These are phyloP conservation scores for Lathyrus sativus DNA, from an alignment of 306 rosid genomes.

Conservation along the genomic window DNA sequence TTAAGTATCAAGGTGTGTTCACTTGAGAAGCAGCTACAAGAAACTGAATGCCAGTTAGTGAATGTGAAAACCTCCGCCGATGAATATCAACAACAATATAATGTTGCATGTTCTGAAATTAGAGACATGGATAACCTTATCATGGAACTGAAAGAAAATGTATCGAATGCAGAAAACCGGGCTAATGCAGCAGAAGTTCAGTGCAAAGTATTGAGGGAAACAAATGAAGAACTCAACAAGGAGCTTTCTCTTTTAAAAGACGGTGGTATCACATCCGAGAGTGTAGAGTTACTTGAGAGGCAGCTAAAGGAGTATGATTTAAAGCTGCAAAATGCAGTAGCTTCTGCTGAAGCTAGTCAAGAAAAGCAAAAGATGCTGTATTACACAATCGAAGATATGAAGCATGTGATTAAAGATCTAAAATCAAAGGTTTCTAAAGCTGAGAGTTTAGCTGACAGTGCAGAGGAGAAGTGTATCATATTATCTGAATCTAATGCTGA, in stretches of 20 bases:
- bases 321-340: constrained; percentile 67
- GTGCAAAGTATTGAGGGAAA: constrained; percentile 42
- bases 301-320: constrained; percentile 60
- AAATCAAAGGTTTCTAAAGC: constrained; percentile 71
- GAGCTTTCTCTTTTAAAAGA: constrained; percentile 49
- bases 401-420: constrained; percentile 67
- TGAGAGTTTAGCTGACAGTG: constrained; percentile 70
- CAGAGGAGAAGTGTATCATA: constrained; percentile 70
- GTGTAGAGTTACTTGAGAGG: constrained; percentile 57
- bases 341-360: constrained; percentile 83
- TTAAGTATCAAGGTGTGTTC: constrained; percentile 47
- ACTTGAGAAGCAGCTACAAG: constrained; percentile 63
- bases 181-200: constrained; percentile 54
- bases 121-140: constrained; percentile 48
- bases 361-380: constrained; percentile 77
- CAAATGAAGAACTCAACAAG: constrained; percentile 48
- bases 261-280: constrained; percentile 40
- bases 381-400: constrained; percentile 74
- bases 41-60: constrained; percentile 48
- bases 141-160: constrained; percentile 45
- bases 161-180: constrained; percentile 48
- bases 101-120: constrained; percentile 35
- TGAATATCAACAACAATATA: constrained; percentile 50
- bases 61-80: constrained; percentile 49
- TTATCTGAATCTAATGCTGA: constrained; percentile 76